Conservation (phyloP, 1,284 basidiomycete genomes). For the Austroboletus niveus region DNA sequence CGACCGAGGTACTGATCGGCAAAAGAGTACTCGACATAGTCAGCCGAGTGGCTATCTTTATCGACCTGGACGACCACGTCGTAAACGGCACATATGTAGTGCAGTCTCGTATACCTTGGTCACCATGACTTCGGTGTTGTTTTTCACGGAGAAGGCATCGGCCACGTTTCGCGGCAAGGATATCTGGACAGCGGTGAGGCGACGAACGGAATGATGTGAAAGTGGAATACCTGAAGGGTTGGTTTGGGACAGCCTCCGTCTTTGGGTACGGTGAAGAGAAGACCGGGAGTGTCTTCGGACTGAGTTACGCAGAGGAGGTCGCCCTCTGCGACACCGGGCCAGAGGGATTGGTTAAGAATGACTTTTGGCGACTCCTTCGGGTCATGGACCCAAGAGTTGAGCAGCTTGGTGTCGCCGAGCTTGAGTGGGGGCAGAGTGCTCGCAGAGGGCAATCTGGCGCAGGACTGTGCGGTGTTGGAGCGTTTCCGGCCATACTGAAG, state of each 20-base stretch:
- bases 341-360: slow-evolving; percentile 66
- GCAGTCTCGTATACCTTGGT: slow-evolving; percentile 52
- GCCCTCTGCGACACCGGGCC: slow-evolving; percentile 73
- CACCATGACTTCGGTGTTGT: slow-evolving; percentile 65
- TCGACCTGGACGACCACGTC: slow-evolving; percentile 53
- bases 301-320: slow-evolving; percentile 62
- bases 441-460: slow-evolving; percentile 41
- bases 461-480: slow-evolving; percentile 70
- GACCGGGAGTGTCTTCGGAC: slow-evolving; percentile 46
- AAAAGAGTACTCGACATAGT: slow-evolving; percentile 87
- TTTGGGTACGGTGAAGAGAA: slow-evolving; percentile 63
- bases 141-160: slow-evolving; percentile 66
- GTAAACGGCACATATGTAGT: neutral
- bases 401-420: slow-evolving; percentile 56
- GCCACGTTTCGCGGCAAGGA: slow-evolving; percentile 70
- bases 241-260: slow-evolving; percentile 60
- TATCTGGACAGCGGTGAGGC: slow-evolving; percentile 44
- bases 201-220: slow-evolving; percentile 1
- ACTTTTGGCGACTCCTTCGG: slow-evolving; percentile 57
- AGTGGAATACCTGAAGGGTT: slow-evolving; percentile 56
- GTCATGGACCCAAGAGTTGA: slow-evolving; percentile 76
- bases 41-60: slow-evolving; percentile 61
- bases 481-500: slow-evolving; percentile 58
- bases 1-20: slow-evolving; percentile 91
- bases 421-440: slow-evolving; percentile 41